Conservation (phyloP, 225 moss, liverwort and hornwort genomes). For the Straminergon stramineum region DNA sequence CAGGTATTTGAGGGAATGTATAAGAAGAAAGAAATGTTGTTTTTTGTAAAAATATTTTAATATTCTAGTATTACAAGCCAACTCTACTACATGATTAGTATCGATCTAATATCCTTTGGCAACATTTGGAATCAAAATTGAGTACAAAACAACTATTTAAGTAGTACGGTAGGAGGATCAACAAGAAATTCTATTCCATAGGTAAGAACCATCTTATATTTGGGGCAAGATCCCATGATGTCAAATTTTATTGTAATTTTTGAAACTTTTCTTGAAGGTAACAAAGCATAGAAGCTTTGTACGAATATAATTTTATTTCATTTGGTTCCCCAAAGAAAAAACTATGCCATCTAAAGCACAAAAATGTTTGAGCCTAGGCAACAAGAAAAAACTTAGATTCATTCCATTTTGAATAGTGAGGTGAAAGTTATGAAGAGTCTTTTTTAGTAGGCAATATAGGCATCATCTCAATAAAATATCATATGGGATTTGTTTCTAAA, state of each 20-base stretch:
- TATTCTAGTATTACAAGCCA: neutral
- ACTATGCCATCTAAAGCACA: neutral
- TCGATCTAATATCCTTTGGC: neutral
- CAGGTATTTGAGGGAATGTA: neutral
- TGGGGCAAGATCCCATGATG: rapidly evolving
- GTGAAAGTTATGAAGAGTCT: neutral
- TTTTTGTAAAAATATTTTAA: neutral
- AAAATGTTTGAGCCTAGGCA: neutral
- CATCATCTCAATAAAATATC: neutral
- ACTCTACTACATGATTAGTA: neutral
- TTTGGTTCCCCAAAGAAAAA: rapidly evolving
- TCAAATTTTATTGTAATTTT: neutral
- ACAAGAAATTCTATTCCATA: neutral
- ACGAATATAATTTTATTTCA: neutral
- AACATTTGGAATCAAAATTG: neutral
- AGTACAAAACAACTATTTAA: neutral
- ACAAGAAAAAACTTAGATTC: neutral
- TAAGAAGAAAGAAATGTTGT: no score
- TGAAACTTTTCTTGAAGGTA: neutral
- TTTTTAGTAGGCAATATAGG: neutral
- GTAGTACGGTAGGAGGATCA: neutral
- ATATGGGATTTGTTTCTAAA: neutral
- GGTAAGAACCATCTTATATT: neutral
- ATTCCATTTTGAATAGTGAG: neutral
- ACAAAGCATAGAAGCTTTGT: neutral